Evolutionary conservation across 768 basidiomycete genomes (phyloP), one percentile per base, ranked within the genome.

Genomic region (Pisolithus microcarpus): DNA sequence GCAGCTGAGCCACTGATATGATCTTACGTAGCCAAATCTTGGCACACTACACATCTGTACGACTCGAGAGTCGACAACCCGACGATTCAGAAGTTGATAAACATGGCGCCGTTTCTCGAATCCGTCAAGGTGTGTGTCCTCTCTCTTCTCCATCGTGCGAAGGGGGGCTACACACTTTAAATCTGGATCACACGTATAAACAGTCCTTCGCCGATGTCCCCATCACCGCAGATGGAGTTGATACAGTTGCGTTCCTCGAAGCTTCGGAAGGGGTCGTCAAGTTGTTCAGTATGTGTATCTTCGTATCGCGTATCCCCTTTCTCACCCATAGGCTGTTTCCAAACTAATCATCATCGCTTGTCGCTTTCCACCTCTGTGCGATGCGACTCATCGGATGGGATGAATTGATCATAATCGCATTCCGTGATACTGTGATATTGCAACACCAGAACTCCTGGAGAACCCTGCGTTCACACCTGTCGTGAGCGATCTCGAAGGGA

Each of bases 131-230:
- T 34, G 11, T 34, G 34, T 34, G 13, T 4, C 34, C 13, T 15
- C 13, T 34, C 15, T 34, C 21, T 4, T 10, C 31, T 34, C 11
- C 31, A 5, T 34, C 11, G 13, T 34, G 34, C 34, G 34, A 34
- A 13, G 4, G 4, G 34, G 13, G 11, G 34, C 10, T 34, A 34
- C 34, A 15, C 34, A 15, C 11, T 34, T 15, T 34, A 11, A 34
- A 11, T 13, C 34, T 11, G 13, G 15, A 34, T 11, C 11, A 34
- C 30, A 10, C 30, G 6, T 30, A n/a, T 34, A 34, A 15, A 15
- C 21, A 98, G 95, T 94, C 91, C n/a, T 99, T 92, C 66, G 82
- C 84, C 58, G 86, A 94, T 68, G 95, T 98, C 38, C 79, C 85
- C 28, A 76, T 91, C 57, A 89, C 85, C 50, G 84, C 91, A 58